Base-by-base conservation (phyloP, 2,329 filamentous ascomycete species). In the Microcyclosporella mali region DNA sequence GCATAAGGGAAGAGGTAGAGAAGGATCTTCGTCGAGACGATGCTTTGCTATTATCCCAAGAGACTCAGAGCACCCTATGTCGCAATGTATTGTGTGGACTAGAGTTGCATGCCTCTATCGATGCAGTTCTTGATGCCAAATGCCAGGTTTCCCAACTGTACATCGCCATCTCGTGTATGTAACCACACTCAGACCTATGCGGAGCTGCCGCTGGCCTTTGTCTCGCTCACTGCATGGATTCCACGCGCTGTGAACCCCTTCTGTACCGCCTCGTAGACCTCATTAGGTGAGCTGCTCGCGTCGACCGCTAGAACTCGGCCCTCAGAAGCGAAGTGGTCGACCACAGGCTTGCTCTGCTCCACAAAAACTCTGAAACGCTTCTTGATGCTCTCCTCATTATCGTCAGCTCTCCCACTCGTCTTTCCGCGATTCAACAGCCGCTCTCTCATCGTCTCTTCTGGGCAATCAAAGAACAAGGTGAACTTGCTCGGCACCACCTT, bases 311-410 rank as follows among this genome's bases (percentile, higher is more conserved):
- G 78, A 12, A 97, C 88, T 62, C 82, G 82, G 57, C 78, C 81
- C 68, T 89, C 73, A 58, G 74, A 73, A 60, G 84, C 81, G 65
- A 85, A 97, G 64, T 87, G 79, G 56, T 94, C 77, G 41, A 98
- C 88, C 35, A 97, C 92, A 18, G 92, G 92, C 90, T 97, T 95
- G 70, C 88, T 95, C 2, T 88, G 95, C 69, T 97, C 88, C 57
- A 94, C 73, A 63, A 97, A 98, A 3, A 84, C 89, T 62, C 81
- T 82, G 76, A 98, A 98, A 44, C 92, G 79, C 82, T 98, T 98
- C 72, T 85, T 84, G 66, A 97, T 98, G 60, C 82, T 88, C 69
- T 95, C 92, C 43, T 81, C 84, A 64, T 98, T 98, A 70, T 98
- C 92, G 67, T 98, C 92, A 38, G 84, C 73, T 52, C 92, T 78